A percentile compares a stretch with the other conserved stretches of the same genome.
These are phyloP conservation scores for Cyberlindnera japonica DNA, from an alignment of 805 yeast species.

Conservation along the genomic window DNA sequence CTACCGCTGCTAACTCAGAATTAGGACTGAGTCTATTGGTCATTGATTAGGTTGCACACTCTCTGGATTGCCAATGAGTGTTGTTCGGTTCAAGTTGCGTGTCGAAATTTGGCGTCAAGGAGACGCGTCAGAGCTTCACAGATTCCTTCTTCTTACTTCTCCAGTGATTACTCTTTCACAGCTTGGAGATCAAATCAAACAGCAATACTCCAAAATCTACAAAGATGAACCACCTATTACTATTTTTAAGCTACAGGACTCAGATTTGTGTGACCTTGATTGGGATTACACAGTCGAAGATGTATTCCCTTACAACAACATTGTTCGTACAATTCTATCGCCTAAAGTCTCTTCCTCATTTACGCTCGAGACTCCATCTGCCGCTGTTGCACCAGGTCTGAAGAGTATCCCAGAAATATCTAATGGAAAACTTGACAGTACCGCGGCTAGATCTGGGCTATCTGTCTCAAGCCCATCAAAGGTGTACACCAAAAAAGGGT, in stretches of 20 bases:
- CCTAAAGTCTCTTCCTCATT: background rate
- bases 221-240: background rate
- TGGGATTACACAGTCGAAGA: background rate
- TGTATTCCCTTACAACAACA: background rate
- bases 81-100: background rate
- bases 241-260: background rate
- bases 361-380: background rate
- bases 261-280: background rate
- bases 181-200: background rate
- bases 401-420: too few species aligned
- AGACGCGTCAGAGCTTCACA: background rate
- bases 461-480: too few species aligned
- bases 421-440: too few species aligned
- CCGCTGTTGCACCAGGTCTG: background rate
- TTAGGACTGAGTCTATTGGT: too few species aligned
- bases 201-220: background rate
- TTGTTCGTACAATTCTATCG: background rate
- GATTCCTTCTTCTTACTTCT: background rate
- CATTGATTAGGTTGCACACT: too few species aligned
- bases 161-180: background rate
- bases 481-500: too few species aligned
- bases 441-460: too few species aligned
- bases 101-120: constrained; percentile 1
- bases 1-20: too few species aligned
- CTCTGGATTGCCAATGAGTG: background rate